A percentile compares a stretch with the other conserved stretches of the same genome.
These are phyloP conservation scores for Rhizopus sp. DNA, from an alignment of 371 early-diverging fungal genomes.

Conservation along the genomic window DNA sequence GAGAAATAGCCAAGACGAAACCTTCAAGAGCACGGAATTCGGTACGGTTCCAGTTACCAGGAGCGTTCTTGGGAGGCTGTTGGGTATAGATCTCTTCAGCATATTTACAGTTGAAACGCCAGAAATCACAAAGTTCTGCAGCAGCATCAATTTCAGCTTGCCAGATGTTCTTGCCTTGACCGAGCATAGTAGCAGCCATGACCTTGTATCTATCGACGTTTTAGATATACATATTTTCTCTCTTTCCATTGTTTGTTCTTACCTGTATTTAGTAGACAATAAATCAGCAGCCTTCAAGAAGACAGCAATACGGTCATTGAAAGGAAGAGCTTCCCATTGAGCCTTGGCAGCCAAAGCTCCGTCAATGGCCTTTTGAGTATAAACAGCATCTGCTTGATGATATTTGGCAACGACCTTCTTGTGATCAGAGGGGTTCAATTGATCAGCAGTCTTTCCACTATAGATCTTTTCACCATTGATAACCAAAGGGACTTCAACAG, in stretches of 20 bases:
- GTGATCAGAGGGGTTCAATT: conserved; percentile 87
- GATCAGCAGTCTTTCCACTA: conserved; percentile 69
- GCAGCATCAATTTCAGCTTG: conserved; percentile 98
- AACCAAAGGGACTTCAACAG: conserved; percentile 81
- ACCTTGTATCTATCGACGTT: conserved; percentile 71
- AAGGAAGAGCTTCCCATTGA: conserved; percentile 92
- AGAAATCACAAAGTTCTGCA: conserved; percentile 93
- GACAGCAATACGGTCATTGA: conserved; percentile 94
- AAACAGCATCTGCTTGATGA: conserved; percentile 78
- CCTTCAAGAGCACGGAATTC: conserved; percentile 97
- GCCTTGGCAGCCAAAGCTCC: conserved; percentile 86
- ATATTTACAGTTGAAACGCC: conserved; percentile 95
- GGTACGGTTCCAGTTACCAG: conserved; percentile 91
- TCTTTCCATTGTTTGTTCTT: conserved; percentile 12
- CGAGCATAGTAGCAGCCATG: conserved; percentile 98
- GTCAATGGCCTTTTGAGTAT: conserved; percentile 84
- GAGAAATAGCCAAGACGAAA: conserved; percentile 95
- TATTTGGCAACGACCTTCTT: conserved; percentile 78
- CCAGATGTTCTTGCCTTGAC: conserved; percentile 98
- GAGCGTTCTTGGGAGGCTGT: conserved; percentile 92
- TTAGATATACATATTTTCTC: conserved; percentile 4
- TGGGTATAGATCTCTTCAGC: conserved; percentile 92
- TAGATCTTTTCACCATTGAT: conserved; percentile 84
- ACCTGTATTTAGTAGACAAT: conserved; percentile 86
- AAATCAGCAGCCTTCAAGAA: conserved; percentile 98